These are phyloP conservation scores for Drechslerella coelobrocha DNA, from an alignment of 2,329 filamentous ascomycete species.

Conservation along the genomic window DNA sequence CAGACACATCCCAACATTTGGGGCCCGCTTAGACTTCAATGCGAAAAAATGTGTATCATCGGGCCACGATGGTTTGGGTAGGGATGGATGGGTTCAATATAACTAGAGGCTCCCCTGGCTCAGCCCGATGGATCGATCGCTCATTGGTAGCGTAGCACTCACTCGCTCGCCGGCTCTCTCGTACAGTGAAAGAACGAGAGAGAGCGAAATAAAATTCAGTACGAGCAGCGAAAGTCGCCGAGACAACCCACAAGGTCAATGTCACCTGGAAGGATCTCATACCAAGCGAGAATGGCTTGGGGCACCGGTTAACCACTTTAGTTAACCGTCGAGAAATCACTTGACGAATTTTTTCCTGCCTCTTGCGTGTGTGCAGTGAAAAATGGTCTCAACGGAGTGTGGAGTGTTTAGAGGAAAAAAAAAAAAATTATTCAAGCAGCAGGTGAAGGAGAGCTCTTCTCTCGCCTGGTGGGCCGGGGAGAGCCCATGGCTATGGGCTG, in stretches of 20 bases:
- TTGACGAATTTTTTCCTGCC: slow-evolving; percentile 46
- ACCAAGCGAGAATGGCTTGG: slow-evolving; percentile 4
- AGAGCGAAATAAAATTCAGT: too few relatives aligned
- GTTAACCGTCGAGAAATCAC: slow-evolving; percentile 24
- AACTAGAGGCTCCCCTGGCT: too few relatives aligned
- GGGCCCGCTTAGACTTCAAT: not conserved
- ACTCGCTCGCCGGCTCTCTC: too few relatives aligned
- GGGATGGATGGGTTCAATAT: not conserved
- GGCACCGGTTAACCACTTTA: not conserved
- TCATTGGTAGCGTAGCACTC: too few relatives aligned
- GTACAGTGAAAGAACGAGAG: not conserved
- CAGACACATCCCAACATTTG: slow-evolving; percentile 3
- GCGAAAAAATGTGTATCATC: not conserved
- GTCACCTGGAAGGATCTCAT: slow-evolving; percentile 15
- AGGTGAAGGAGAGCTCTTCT: slow-evolving; percentile 18
- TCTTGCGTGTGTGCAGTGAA: slow-evolving; percentile 19
- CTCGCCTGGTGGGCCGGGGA: slow-evolving; percentile 34
- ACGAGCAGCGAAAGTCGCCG: slow-evolving; percentile 50
- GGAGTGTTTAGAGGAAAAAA: not conserved
- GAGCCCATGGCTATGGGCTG: slow-evolving; percentile 23
- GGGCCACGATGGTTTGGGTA: not conserved
- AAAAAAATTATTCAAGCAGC: not conserved
- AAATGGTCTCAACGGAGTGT: too few relatives aligned
- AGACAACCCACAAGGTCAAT: slow-evolving; percentile 44
- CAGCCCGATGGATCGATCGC: too few relatives aligned